These are phyloP conservation scores for Lactarius vividus DNA, from an alignment of 768 basidiomycete species.

Conservation along the genomic window DNA sequence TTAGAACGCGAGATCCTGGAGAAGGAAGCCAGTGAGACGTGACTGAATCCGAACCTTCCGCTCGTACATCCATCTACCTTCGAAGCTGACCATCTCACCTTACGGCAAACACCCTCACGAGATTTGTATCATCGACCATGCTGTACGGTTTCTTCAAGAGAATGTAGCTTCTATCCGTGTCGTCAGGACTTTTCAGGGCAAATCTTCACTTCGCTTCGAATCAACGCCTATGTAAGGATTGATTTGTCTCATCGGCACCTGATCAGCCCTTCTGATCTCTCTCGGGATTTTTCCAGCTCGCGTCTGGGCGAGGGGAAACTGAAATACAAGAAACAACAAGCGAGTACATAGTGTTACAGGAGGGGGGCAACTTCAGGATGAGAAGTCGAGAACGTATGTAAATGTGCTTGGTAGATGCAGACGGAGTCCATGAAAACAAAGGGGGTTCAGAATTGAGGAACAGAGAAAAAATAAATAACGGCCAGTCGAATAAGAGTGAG, in stretches of 20 bases:
- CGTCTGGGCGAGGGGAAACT: not conserved
- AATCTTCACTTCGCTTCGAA: not conserved
- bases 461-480: not conserved
- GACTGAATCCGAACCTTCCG: not conserved
- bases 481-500: not conserved
- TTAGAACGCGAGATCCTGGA: slow-evolving; percentile 76
- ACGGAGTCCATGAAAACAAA: slow-evolving; percentile 6
- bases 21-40: slow-evolving; percentile 51
- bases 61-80: not conserved
- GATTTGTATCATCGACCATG: not conserved
- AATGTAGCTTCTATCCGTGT: not conserved
- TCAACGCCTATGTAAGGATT: not conserved
- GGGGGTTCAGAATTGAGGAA: not conserved
- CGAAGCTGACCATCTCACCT: not conserved
- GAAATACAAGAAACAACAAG: slow-evolving; percentile 16
- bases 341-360: slow-evolving; percentile 21
- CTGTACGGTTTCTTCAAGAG: not conserved
- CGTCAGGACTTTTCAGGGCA: not conserved
- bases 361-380: slow-evolving; percentile 1
- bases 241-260: not conserved
- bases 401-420: slow-evolving; percentile 19
- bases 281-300: not conserved
- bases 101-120: not conserved
- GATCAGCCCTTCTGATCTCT: not conserved
- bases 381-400: slow-evolving; percentile 10